These are phyloP conservation scores for Penicillium sp. DNA, from an alignment of 2,329 filamentous ascomycete genomes.

Conservation along the genomic window DNA sequence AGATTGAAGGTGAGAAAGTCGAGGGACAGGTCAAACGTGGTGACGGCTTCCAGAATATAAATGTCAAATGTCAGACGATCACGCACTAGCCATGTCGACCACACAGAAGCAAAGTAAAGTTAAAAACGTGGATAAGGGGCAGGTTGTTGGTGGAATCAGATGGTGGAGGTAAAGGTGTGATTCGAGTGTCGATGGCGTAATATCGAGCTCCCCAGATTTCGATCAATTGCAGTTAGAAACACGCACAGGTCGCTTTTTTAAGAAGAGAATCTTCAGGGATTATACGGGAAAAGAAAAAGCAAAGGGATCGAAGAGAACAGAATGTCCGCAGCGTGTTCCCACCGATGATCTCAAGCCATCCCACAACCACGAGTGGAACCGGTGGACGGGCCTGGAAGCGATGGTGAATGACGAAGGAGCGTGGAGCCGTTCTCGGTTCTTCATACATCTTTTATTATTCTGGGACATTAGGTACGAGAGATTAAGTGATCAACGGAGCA, in stretches of 20 bases:
- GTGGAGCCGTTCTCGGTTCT: constrained; percentile 16
- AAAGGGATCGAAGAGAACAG: constrained; percentile 5
- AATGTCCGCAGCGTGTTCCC: constrained; percentile 12
- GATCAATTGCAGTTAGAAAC: constrained; percentile 9
- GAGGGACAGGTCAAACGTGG: constrained; percentile 11
- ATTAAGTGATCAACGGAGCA: too few species aligned
- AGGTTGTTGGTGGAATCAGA: constrained; percentile 1
- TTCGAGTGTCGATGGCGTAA: constrained; percentile 24
- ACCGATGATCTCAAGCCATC: constrained; percentile 25
- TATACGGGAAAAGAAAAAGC: not conserved
- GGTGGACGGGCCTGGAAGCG: constrained; percentile 26
- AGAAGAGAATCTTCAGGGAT: not conserved
- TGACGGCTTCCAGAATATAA: constrained; percentile 16
- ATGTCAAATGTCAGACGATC: constrained; percentile 12
- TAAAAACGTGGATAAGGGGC: constrained; percentile 9
- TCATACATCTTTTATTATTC: not conserved
- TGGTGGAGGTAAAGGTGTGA: constrained; percentile 17
- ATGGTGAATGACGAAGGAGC: constrained; percentile 24
- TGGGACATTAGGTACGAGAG: not conserved
- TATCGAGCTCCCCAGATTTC: constrained; percentile 24
- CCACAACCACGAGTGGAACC: constrained; percentile 16
- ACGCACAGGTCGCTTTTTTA: constrained; percentile 10
- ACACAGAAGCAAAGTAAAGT: constrained; percentile 3
- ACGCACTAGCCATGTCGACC: constrained; percentile 13
- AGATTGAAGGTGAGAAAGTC: not conserved